Base-by-base conservation (phyloP, 2,329 filamentous ascomycete species). In the Chrysoporthe austroafricana region DNA sequence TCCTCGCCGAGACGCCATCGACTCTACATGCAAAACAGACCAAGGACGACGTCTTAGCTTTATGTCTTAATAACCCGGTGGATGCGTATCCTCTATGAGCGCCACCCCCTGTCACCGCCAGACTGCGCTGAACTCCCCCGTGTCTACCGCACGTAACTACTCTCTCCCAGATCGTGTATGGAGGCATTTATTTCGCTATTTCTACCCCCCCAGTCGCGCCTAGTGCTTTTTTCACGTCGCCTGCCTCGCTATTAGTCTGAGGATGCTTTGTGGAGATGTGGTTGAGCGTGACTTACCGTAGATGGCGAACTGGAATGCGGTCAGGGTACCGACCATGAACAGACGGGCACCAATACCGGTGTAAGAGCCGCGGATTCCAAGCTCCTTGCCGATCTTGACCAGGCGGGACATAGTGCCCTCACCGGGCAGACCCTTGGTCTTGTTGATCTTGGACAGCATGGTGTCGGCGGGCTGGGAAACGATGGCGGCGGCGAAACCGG, bases 391-490 rank as follows among this genome's bases (percentile, higher is more conserved):
- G 77, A 92, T 91, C 86, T 91, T 91, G 82, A 91, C 82, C 73
- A 92, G 79, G 78, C 90, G 87, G 79, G 81, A 83, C 75, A 84
- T 84, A 73, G 88, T 91, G 74, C 90, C 84, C 82, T 92, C 89
- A 81, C 90, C 90, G 67, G 90, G 89, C 66, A 85, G 81, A 79
- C 88, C 90, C 72, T 88, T 87, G 79, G 88, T 90, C 87, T 91
- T 91, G 88, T 92, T 92, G 85, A 92, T 91, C 86, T 91, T 91
- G 81, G 84, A 88, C 72, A 92, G 86, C 89, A 91, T 91, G 74
- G 90, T 92, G 79, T 92, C 90, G 76, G 90, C 90, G 73, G 90
- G 90, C 81, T 92, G 90, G 72, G 90, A 92, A 77, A 92, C 84
- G 75, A 91, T 79, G 77, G 90, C 90, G 73, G 90, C 90, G 74